phyloP scores from a whole-genome alignment of 2,329 filamentous ascomycete genomes.

The Phialophora chinensis region DNA sequence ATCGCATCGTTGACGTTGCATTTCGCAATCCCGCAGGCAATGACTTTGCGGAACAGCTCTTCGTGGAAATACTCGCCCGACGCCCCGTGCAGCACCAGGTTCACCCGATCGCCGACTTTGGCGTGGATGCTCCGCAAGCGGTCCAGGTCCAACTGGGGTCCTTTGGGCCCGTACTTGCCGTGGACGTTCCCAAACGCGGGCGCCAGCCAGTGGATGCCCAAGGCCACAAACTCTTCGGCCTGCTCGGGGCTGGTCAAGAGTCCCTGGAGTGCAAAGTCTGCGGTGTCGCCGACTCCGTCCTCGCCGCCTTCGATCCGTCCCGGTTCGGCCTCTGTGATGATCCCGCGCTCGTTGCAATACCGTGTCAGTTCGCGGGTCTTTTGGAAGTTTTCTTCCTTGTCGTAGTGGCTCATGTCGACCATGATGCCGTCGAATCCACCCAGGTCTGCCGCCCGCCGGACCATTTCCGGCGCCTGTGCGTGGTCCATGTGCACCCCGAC shows the following conservation, averaged over 20 bases:
- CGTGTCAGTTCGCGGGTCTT: constrained; percentile 66
- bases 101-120: constrained; percentile 56
- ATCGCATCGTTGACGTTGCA: constrained; percentile 51
- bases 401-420: constrained; percentile 77
- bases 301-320: constrained; percentile 75
- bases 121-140: constrained; percentile 56
- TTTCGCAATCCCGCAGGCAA: constrained; percentile 61
- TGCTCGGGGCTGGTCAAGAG: constrained; percentile 71
- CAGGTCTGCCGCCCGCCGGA: constrained; percentile 65
- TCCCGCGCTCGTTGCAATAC: constrained; percentile 69
- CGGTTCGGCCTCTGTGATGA: constrained; percentile 73
- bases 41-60: constrained; percentile 61
- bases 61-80: constrained; percentile 63
- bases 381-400: constrained; percentile 70
- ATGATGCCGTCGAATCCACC: constrained; percentile 74
- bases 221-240: constrained; percentile 71
- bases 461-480: constrained; percentile 64
- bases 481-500: constrained; percentile 71
- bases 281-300: constrained; percentile 74
- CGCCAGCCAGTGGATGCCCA: constrained; percentile 76
- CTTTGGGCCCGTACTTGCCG: constrained; percentile 66
- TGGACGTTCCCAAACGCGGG: constrained; percentile 79
- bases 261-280: constrained; percentile 58
- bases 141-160: constrained; percentile 45
- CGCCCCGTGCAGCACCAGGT: constrained; percentile 64